Conservation (phyloP, 2,329 filamentous ascomycete genomes). For the Peltaster fructicola region DNA sequence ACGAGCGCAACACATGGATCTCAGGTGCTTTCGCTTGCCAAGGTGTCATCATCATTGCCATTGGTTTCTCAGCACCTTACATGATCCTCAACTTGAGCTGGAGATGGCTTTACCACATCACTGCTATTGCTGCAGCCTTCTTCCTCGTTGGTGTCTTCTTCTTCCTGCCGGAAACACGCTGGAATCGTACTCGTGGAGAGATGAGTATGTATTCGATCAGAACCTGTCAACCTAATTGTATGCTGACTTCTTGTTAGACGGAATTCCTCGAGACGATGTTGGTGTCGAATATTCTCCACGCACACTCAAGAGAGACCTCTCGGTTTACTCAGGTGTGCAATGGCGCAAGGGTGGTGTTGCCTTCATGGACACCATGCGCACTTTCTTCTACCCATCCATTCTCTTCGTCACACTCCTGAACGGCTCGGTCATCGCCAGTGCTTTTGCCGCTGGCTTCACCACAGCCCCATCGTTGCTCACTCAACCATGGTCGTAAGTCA, state of each 20-base stretch:
- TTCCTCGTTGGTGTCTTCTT: constrained; percentile 6
- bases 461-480: constrained; percentile 5
- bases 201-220: too few species aligned
- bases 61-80: constrained; percentile 9
- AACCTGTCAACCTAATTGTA: too few species aligned
- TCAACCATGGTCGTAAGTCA: constrained; percentile 1
- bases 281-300: constrained; percentile 2
- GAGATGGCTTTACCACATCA: constrained; percentile 8
- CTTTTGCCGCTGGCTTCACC: constrained; percentile 5
- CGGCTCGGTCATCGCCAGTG: constrained; percentile 6
- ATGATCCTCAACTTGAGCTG: constrained; percentile 7
- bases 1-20: constrained; percentile 22
- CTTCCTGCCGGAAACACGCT: constrained; percentile 9
- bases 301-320: constrained; percentile 6
- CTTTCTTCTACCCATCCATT: constrained; percentile 8
- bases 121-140: constrained; percentile 4
- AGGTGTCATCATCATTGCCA: constrained; percentile 9
- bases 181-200: constrained; percentile 5
- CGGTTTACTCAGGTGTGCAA: constrained; percentile 5
- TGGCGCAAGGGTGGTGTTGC: constrained; percentile 5
- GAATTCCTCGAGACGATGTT: constrained; percentile 1
- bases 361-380: constrained; percentile 8
- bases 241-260: too few species aligned
- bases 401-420: constrained; percentile 9
- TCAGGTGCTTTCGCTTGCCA: constrained; percentile 15